These are phyloP conservation scores for Tilletia setariae DNA, from an alignment of 1,284 basidiomycete genomes.

Conservation along the genomic window DNA sequence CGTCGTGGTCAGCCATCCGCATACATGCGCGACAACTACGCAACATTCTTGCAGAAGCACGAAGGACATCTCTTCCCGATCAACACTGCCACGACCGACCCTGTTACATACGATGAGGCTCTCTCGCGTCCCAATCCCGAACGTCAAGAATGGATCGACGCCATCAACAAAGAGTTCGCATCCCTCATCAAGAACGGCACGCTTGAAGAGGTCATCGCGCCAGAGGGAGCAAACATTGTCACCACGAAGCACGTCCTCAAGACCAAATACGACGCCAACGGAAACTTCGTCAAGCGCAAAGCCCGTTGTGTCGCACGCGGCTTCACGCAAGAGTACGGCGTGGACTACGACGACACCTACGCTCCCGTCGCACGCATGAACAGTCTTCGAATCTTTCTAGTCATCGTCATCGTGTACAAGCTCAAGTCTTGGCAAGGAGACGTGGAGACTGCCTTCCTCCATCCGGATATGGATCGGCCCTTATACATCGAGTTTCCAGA, in stretches of 20 bases:
- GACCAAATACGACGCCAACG: constrained; percentile 54
- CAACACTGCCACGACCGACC: not conserved
- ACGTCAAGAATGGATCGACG: no score
- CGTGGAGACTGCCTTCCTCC: constrained; percentile 8
- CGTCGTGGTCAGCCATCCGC: not conserved
- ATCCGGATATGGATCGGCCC: not conserved
- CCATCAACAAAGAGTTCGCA: no score
- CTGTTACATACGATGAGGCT: not conserved
- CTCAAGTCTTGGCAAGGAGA: not conserved
- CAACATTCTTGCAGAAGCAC: not conserved
- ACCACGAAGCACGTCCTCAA: constrained; percentile 56
- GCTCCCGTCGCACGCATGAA: constrained; percentile 51
- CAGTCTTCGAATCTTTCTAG: not conserved
- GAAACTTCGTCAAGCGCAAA: no score
- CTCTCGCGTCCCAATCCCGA: not conserved
- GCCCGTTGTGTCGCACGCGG: constrained; percentile 59
- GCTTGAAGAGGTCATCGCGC: no score
- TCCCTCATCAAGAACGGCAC: no score
- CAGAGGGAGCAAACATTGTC: constrained; percentile 42
- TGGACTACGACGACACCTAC: constrained; percentile 58
- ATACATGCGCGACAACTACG: not conserved
- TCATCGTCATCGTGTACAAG: not conserved
- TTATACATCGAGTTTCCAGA: not conserved
- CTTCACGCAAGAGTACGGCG: constrained; percentile 56
- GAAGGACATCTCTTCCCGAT: not conserved